phyloP scores from a whole-genome alignment of 2,329 filamentous ascomycete species.

The Nemania abortiva region DNA sequence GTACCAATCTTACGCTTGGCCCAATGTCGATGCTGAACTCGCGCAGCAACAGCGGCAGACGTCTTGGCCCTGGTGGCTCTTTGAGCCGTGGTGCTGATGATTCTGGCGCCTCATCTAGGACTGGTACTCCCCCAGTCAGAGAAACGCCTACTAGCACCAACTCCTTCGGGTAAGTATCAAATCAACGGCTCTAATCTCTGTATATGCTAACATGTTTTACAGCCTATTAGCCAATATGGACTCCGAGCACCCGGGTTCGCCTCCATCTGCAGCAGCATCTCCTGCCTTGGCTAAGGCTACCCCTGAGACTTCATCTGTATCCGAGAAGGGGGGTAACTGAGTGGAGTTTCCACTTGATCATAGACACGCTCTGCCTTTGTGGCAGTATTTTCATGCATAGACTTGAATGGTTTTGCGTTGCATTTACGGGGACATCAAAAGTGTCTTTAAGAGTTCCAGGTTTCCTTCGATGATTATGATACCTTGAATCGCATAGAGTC shows the following conservation, averaged over 20 bases:
- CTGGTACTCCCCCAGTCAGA: slow-evolving; percentile 82
- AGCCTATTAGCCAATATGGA: slow-evolving; percentile 71
- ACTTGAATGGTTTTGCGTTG: slow-evolving; percentile 57
- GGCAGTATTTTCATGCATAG: slow-evolving; percentile 56
- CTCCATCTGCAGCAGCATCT: slow-evolving; percentile 75
- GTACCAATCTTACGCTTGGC: slow-evolving; percentile 76
- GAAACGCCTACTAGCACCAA: slow-evolving; percentile 78
- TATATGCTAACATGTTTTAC: slow-evolving; percentile 48
- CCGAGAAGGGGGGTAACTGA: slow-evolving; percentile 66
- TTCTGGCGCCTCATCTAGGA: slow-evolving; percentile 88
- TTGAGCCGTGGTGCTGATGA: slow-evolving; percentile 82
- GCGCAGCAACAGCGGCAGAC: slow-evolving; percentile 90
- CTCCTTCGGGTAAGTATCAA: slow-evolving; percentile 84
- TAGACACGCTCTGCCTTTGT: slow-evolving; percentile 55
- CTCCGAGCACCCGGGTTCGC: slow-evolving; percentile 72
- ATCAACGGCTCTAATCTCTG: neutral
- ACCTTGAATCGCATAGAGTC: slow-evolving; percentile 55
- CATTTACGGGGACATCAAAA: slow-evolving; percentile 59
- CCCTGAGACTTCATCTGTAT: slow-evolving; percentile 60
- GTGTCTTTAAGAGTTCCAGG: slow-evolving; percentile 60
- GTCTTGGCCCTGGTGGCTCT: slow-evolving; percentile 79
- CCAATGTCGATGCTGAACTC: slow-evolving; percentile 88
- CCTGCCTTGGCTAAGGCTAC: slow-evolving; percentile 73
- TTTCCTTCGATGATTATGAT: slow-evolving; percentile 57
- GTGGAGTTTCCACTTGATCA: slow-evolving; percentile 51